phyloP scores from a whole-genome alignment of 192 early-diverging fungal genomes.

The Gonapodya sp. region DNA sequence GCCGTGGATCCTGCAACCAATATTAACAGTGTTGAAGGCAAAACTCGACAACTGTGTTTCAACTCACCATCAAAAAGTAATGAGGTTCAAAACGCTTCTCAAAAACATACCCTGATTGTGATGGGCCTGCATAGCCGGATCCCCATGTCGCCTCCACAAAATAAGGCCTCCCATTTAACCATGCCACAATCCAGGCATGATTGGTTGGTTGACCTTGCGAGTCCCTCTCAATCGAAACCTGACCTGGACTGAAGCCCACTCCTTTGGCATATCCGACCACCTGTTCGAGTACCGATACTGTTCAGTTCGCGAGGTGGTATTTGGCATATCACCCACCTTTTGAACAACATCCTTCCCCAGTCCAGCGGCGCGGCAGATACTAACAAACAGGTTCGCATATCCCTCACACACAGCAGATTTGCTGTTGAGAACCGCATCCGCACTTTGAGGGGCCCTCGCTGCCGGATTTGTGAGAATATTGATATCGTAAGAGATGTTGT shows the following conservation, averaged over 20 bases:
- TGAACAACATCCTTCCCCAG: background rate
- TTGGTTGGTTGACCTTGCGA: background rate
- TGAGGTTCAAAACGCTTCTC: background rate
- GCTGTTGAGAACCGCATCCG: background rate
- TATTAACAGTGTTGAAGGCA: too few species aligned
- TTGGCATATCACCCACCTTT: too few species aligned
- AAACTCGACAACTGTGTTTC: too few species aligned
- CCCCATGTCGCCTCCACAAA: background rate
- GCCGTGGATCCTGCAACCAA: background rate
- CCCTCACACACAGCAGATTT: background rate
- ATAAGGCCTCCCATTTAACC: background rate
- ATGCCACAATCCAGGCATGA: background rate
- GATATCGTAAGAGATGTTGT: background rate
- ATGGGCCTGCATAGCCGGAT: background rate
- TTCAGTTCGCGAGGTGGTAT: too few species aligned
- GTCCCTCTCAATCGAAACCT: background rate
- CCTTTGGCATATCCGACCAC: background rate
- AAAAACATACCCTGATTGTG: background rate
- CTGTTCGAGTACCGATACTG: too few species aligned
- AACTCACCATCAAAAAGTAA: background rate
- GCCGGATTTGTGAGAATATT: background rate
- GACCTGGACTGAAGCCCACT: background rate
- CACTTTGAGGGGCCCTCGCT: background rate
- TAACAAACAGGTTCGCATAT: background rate
- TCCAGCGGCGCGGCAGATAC: background rate